Percentiles rank a stretch among this genome's conserved stretches.
Evolutionary conservation across 2,329 filamentous ascomycete genomes (phyloP).

Genomic region (Botrytis cinerea): DNA sequence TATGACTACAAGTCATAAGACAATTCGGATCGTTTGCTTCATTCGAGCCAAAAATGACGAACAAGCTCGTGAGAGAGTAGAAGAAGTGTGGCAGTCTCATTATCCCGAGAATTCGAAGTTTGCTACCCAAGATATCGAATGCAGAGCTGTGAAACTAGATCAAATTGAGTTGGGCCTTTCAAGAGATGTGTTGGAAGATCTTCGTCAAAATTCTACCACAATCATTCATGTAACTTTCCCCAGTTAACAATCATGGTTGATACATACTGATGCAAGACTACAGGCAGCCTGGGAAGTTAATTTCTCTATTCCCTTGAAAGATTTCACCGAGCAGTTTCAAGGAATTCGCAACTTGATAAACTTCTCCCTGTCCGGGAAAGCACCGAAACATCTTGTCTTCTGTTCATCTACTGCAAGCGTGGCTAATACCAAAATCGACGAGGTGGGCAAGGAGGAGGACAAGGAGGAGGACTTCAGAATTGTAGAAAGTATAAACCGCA

Average conservation of each 20-base stretch:
- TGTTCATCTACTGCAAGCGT: conserved; percentile 55
- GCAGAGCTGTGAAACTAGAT: conserved; percentile 50
- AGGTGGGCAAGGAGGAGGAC: too few species aligned
- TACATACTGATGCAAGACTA: not conserved
- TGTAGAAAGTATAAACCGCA: not conserved
- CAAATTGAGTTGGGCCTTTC: conserved; percentile 51
- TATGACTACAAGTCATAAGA: conserved; percentile 45
- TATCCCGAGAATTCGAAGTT: not conserved
- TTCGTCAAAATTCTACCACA: conserved; percentile 36
- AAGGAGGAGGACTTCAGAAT: not conserved
- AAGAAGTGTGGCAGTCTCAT: conserved; percentile 46
- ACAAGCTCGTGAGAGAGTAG: conserved; percentile 49
- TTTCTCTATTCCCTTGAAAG: conserved; percentile 57
- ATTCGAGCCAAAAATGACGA: conserved; percentile 50
- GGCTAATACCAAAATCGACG: conserved; percentile 35
- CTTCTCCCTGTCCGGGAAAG: conserved; percentile 43
- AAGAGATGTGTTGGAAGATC: conserved; percentile 40
- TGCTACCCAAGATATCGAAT: conserved; percentile 25
- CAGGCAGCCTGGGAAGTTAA: conserved; percentile 62
- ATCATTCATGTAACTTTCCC: conserved; percentile 55
- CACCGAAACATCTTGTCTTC: conserved; percentile 46
- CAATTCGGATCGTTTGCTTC: conserved; percentile 50
- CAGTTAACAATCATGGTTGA: not conserved
- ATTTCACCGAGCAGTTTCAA: conserved; percentile 57
- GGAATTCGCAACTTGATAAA: conserved; percentile 52